These are phyloP conservation scores for Termitomyces sp. DNA, from an alignment of 768 basidiomycete genomes.

Conservation along the genomic window DNA sequence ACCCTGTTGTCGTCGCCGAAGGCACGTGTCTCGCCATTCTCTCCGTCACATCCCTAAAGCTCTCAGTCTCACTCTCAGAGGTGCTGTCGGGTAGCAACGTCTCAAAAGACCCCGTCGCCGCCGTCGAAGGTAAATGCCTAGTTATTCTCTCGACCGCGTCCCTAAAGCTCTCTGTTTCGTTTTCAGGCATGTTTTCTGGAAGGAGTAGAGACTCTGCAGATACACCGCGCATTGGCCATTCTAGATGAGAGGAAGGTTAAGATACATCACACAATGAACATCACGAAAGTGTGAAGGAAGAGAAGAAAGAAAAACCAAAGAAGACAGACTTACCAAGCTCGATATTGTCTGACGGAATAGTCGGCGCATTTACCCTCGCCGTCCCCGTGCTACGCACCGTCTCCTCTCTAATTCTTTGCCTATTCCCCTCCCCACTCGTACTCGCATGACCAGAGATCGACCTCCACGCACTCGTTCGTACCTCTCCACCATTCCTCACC, in stretches of 20 bases:
- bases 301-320: no score
- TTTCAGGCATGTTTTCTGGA: not conserved
- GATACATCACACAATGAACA: not conserved
- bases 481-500: not conserved
- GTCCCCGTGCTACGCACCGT: not conserved
- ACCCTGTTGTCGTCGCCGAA: not conserved
- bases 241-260: not conserved
- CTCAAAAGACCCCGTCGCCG: not conserved
- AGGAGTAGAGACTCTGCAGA: not conserved
- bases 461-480: constrained; percentile 5
- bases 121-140: not conserved
- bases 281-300: no score
- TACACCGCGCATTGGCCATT: not conserved
- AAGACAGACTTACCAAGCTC: not conserved
- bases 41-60: not conserved
- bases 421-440: not conserved
- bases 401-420: not conserved
- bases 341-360: not conserved
- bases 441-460: not conserved
- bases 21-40: not conserved
- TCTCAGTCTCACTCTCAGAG: not conserved
- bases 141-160: not conserved
- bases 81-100: not conserved
- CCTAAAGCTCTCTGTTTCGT: not conserved
- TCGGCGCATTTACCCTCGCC: not conserved